Base-by-base conservation (phyloP, 257 asterid genomes). In the Leptodermis oblonga region DNA sequence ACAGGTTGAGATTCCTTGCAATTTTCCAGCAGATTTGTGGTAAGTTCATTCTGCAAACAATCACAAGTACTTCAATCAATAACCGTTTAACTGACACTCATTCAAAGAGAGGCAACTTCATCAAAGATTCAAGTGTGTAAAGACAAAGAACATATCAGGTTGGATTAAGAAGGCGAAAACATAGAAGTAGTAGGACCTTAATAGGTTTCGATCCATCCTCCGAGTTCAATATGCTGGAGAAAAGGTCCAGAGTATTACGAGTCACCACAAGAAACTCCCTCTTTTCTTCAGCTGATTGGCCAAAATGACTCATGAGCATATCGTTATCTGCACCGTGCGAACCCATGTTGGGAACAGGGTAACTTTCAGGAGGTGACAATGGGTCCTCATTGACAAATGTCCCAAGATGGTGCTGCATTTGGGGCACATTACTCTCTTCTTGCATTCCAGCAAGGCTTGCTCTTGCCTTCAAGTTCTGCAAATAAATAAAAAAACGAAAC, bases 201-300 rank as follows among this genome's bases (percentile, higher is more conserved):
- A 83, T 36, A 34, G 88, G 86, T 77, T 86, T 84, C 34, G 91
- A 85, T 68, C 84, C 95, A 52, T 82, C 78, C 34, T 86, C 89
- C 48, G 94, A 82, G 76, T 81, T 87, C 82, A 92, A 73, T 80
- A 92, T 89, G 85, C 96, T 88, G 78, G 90, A 87, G 72, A 92
- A 85, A 48, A 92, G 73, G 65, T 92, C 98, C 25, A 89, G 89
- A 70, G 88, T 85, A 81, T 89, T 89, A 53, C 96, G 92, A 73
- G 92, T 82, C 52, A 84, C 83, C 53, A 80, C 79, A 33, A 92
- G 92, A 80, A 75, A 81, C 80, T 89, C 97, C 62, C 85, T 87
- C 67, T 86, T 89, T 76, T 85, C 88, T 81, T 85, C 95, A 49
- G 52, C 70, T 14, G 95, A 81, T 79, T 78, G 92, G 69, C 85